A percentile compares a stretch with the other conserved stretches of the same genome.
phyloP scores from a whole-genome alignment of 345 rosid species.

The Acer negundo region DNA sequence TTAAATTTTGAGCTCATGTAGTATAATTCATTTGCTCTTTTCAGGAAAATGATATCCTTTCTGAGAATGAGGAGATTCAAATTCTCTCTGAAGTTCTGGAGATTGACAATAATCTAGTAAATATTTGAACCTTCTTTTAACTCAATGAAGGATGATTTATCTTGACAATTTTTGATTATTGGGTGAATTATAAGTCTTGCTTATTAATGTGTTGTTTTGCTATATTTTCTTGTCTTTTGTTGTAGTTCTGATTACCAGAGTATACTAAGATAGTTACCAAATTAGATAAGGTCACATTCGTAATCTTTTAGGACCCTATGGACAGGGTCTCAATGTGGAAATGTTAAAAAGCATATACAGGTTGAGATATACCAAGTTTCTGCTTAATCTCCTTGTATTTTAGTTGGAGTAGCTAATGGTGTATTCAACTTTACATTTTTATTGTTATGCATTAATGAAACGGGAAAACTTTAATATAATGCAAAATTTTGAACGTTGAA shows the following conservation, averaged over 20 bases:
- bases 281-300: background rate
- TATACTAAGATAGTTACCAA: background rate
- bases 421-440: background rate
- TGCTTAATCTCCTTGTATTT: background rate
- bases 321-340: background rate
- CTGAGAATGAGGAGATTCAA: constrained; percentile 36
- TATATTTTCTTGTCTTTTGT: background rate
- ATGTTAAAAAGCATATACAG: background rate
- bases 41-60: constrained; percentile 44
- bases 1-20: constrained; percentile 5
- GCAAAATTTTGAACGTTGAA: background rate
- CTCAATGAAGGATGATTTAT: constrained; percentile 7
- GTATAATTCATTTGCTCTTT: background rate
- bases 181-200: background rate
- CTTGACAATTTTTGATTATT: background rate
- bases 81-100: constrained; percentile 44
- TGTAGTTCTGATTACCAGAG: too few relatives aligned
- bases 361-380: background rate
- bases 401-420: background rate
- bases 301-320: background rate
- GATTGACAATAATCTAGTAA: constrained; percentile 48
- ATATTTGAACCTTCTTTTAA: background rate
- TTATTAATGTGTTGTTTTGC: too few relatives aligned
- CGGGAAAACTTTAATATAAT: background rate
- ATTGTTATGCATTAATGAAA: background rate